phyloP scores from a whole-genome alignment of 768 basidiomycete species.

The Leccinum longicurvipes region DNA sequence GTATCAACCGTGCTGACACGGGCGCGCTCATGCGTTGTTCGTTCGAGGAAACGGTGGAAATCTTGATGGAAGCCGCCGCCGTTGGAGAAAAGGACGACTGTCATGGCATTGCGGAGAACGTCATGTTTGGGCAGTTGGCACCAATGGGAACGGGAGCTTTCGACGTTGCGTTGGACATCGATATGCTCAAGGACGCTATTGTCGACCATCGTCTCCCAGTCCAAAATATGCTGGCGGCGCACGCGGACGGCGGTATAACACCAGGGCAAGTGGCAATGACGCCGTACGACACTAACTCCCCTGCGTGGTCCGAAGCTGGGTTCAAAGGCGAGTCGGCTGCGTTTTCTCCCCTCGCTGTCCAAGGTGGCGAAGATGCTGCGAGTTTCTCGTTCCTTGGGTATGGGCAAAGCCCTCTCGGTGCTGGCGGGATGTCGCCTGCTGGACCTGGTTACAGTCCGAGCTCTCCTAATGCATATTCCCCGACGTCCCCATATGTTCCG shows the following conservation, averaged over 20 bases:
- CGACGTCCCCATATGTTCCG: conserved; percentile 86
- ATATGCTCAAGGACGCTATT: conserved; percentile 98
- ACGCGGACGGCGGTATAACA: conserved; percentile 85
- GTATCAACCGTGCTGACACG: conserved; percentile 99
- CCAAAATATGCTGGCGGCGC: conserved; percentile 73
- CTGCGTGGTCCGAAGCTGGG: conserved; percentile 71
- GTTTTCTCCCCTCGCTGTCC: conserved; percentile 93
- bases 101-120: conserved; percentile 97
- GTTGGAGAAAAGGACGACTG: conserved; percentile 99
- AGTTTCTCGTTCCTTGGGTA: conserved; percentile 73
- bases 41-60: conserved; percentile 99
- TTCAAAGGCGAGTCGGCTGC: conserved; percentile 85
- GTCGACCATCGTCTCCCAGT: conserved; percentile 93
- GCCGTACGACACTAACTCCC: conserved; percentile 91
- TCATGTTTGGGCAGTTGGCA: conserved; percentile 99
- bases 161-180: conserved; percentile 93
- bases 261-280: conserved; percentile 93
- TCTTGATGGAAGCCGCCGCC: conserved; percentile 97
- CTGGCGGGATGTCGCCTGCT: conserved; percentile 86
- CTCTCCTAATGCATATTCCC: conserved; percentile 85
- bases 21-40: conserved; percentile 98
- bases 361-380: conserved; percentile 77
- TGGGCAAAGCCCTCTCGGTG: conserved; percentile 82
- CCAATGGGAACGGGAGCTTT: conserved; percentile 98
- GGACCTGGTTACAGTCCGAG: conserved; percentile 88